Evolutionary conservation across 306 rosid genomes (phyloP), one percentile per base, ranked within the genome.

Genomic region (Casuarina glauca): DNA sequence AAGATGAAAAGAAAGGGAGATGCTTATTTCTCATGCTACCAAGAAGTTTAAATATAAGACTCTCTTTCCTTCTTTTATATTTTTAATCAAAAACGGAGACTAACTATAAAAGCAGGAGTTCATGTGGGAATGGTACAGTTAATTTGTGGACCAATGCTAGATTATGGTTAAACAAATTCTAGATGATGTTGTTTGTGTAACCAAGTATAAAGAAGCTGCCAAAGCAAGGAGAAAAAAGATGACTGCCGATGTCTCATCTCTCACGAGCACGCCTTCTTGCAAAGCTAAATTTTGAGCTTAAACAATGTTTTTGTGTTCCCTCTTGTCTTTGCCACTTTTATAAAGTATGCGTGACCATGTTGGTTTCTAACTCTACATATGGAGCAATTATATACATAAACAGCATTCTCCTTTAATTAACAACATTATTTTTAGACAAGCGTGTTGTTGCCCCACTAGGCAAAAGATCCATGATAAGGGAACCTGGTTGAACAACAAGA

Each of bases 331-430:
- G 41, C 83, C 76, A 45, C 73, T 78, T 85, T 71, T 76, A 66
- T 57, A 74, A 80, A 81, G 80, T 76, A 87, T 75, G 82, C 93
- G 93, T 86, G 87, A 87, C 84, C 45, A 82, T 87, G 87, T 90
- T 87, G 96, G 91, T 83, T 88, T 88, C 87, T 74, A 93, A 84
- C 91, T 86, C 97, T 87, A 75, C 85, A 79, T 79, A 78, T 74
- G 67, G 46, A 20, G 7, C 72, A 69, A 79, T 79, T 74, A 43
- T 39, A 48, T 4, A 2, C 8, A 60, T 76, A 51, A 61, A 77
- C 73, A 71, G 7, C 73, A 69, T 60, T 81, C 76, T 72, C 71
- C 81, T 80, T 26, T 79, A 53, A 72, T 84, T 74, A 70, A 73
- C 79, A 48, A 78, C 80, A 64, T 2, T 73, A 61, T 78, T 80